Evolutionary conservation across 768 basidiomycete genomes (phyloP), one percentile per base, ranked within the genome.

Genomic region (Kwoniella dendrophila): DNA sequence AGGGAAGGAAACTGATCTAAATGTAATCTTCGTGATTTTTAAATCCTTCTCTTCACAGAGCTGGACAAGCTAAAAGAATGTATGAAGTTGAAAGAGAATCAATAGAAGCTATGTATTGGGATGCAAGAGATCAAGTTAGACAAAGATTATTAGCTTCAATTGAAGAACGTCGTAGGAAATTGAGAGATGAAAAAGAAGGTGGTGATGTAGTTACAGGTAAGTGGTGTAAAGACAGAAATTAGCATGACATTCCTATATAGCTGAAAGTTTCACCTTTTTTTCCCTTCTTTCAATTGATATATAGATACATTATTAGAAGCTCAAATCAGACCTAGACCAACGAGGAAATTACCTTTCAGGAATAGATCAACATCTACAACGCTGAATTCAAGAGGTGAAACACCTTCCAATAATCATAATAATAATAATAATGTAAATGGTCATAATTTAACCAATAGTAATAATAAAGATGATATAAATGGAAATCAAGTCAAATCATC

Each of bases 131-230:
- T 56, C 73, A 75, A 10, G 81, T 80, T 3, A 68, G 76, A 47
- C 76, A 79, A 66, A 61, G 78, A 34, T 56, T 82, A 26, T 49
- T 82, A 24, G 80, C 78, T 20, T 72, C 75, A 3, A 72, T 81
- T 24, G 82, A 82, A 63, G 82, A 82, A 61, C 52, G 80, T 22
- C 63, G 79, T 51, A 67, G 77, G 59, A 79, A 78, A 45, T 59
- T 81, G n/a, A 68, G 76, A 51, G 82, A 82, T 55, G 82, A 82
- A 59, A 81, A 81, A 63, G 82, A 82, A 48, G 77, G 77, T 20
- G 79, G 79, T 16, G 81, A 81, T 43, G 70, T 80, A 11, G 75
- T 79, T 2, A 66, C 79, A 12, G 81, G 80, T 81, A 55, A 63
- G 80, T 77, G n/a, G n/a, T n/a, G n/a, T n/a, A n/a, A n/a, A n/a